phyloP scores from a whole-genome alignment of 768 basidiomycete species.

The Tulasnella sp. region DNA sequence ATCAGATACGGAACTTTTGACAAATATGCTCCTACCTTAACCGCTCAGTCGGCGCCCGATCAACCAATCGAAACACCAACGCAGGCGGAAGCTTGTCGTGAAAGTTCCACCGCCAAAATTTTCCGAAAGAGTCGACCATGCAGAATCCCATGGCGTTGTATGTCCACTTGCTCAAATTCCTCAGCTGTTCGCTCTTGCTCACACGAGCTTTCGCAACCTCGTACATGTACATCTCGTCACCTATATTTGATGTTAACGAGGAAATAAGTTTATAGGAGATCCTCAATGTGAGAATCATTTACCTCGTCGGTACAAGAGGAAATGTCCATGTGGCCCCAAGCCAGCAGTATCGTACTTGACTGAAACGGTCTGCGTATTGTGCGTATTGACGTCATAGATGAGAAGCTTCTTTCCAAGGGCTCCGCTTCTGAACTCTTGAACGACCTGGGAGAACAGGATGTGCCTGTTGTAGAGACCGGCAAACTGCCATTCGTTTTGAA shows the following conservation, averaged over 20 bases:
- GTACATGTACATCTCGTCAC: conserved; percentile 6
- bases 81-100: conserved; percentile 2
- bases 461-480: conserved; percentile 3
- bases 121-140: conserved; percentile 2
- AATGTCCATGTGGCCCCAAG: conserved; percentile 2
- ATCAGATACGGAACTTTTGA: too few relatives aligned
- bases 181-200: background rate
- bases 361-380: background rate
- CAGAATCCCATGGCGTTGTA: conserved; percentile 10
- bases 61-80: conserved; percentile 5
- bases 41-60: conserved; percentile 2
- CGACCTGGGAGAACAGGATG: conserved; percentile 9
- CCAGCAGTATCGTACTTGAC: conserved; percentile 8
- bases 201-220: background rate
- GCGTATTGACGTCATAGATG: conserved; percentile 1
- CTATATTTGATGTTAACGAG: background rate
- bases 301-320: background rate
- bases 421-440: background rate
- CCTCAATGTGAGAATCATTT: too few relatives aligned
- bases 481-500: conserved; percentile 6
- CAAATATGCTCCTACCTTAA: background rate
- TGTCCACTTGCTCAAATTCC: background rate
- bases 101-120: conserved; percentile 10
- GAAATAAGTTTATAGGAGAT: background rate
- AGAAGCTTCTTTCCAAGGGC: background rate